Evolutionary conservation across 495 filamentous ascomycete genomes (phyloP), one percentile per base, ranked within the genome.

Genomic region (Neurospora sublineolata): DNA sequence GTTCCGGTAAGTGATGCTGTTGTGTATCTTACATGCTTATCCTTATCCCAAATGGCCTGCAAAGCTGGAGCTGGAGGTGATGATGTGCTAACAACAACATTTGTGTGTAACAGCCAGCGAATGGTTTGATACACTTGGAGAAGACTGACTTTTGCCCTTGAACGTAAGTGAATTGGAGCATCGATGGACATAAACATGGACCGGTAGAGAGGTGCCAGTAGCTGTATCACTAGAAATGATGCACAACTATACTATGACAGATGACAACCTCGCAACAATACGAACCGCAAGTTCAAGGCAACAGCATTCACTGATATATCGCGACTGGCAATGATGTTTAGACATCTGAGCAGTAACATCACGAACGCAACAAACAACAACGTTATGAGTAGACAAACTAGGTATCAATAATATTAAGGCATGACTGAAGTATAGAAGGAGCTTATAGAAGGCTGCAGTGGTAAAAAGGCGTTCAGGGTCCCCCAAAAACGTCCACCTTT

Each of bases 1-100:
- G 89, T 87, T 71, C 91, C 92, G 70, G 93, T 94, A 82, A 84
- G 88, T 85, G 52, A 60, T 60, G 52, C 27, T 60, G 36, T 58
- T 36, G 37, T 68, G 10, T 71, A 18, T 70, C 67, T 14, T 33
- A n/a, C 52, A 1, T 70, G 46, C 18, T 40, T n/a, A 40, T 68
- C 27, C 41, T 44, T 44, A n/a, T n/a, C 37, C 39, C 37, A 20
- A 33, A 12, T 44, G 14, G 11, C 27, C 52, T 60, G 52, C 52
- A 33, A 52, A 60, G 6, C 14, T 40, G 68, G 52, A 16, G 27
- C 37, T 71, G 10, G 38, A 44, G 18, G 20, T 14, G 14, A 41
- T 70, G 71, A 44, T n/a, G n/a, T 68, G 60, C 74, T 76, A 72
- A 75, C 72, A 16, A 14, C n/a, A 27, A 38, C n/a, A 37, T 37